These are phyloP conservation scores for Claviceps sp. DNA, from an alignment of 2,329 filamentous ascomycete genomes.

Conservation along the genomic window DNA sequence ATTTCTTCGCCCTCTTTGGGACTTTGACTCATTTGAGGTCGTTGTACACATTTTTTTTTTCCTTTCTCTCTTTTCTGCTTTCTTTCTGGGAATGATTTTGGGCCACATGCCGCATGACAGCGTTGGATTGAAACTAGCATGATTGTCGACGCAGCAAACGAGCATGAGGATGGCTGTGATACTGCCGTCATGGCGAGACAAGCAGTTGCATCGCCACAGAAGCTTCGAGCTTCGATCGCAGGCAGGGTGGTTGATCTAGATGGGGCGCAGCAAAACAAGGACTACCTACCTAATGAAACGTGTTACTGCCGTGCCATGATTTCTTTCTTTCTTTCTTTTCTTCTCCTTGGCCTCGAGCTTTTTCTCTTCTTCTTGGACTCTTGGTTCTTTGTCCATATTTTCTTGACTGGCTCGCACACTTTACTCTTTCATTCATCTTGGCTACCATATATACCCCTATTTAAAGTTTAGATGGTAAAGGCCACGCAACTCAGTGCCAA, in stretches of 20 bases:
- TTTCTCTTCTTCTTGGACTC: not conserved
- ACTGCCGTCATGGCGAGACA: not conserved
- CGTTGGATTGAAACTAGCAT: conserved; percentile 7
- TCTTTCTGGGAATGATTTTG: conserved; percentile 3
- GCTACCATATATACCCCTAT: conserved; percentile 9
- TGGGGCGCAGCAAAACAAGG: too few species aligned
- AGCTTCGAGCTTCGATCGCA: not conserved
- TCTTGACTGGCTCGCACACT: not conserved
- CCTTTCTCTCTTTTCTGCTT: not conserved
- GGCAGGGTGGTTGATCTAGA: not conserved
- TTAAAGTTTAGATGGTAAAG: not conserved
- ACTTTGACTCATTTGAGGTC: not conserved
- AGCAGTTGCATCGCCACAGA: not conserved
- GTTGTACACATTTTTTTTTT: not conserved
- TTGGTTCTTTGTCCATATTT: not conserved
- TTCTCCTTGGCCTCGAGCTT: not conserved
- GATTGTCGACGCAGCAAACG: conserved; percentile 1
- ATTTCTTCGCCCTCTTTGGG: not conserved
- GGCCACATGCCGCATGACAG: not conserved
- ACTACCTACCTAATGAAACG: not conserved
- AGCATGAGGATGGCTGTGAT: not conserved
- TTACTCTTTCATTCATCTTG: not conserved
- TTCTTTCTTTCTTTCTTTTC: not conserved
- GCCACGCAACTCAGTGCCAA: not conserved
- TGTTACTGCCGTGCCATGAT: not conserved